phyloP scores from a whole-genome alignment of 1,139 yeast species.

The Casaregolazyma lundiana region DNA sequence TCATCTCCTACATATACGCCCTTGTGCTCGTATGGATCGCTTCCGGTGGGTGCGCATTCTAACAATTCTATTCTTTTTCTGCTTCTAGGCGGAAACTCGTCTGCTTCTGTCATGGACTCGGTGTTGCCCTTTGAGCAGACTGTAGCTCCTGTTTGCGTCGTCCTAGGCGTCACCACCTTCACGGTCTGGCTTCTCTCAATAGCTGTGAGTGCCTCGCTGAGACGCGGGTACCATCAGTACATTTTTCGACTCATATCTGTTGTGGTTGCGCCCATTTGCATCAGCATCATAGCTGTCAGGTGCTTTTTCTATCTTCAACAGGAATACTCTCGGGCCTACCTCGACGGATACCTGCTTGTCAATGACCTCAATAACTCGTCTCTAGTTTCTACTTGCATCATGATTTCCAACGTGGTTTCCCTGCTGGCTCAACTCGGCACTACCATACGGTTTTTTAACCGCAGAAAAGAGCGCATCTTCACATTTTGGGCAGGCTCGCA shows the following conservation, averaged over 20 bases:
- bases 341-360: conserved; percentile 19
- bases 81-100: background rate
- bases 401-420: conserved; percentile 28
- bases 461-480: conserved; percentile 62
- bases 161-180: conserved; percentile 10
- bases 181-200: conserved; percentile 4
- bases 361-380: conserved; percentile 11
- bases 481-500: conserved; percentile 54
- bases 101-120: background rate
- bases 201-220: conserved; percentile 1
- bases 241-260: conserved; percentile 1
- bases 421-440: conserved; percentile 56
- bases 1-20: conserved; percentile 19
- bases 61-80: background rate
- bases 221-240: background rate
- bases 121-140: conserved; percentile 24
- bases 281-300: background rate
- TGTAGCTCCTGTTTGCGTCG: conserved; percentile 6
- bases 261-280: conserved; percentile 4
- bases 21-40: conserved; percentile 17
- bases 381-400: conserved; percentile 12
- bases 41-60: conserved; percentile 13
- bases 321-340: conserved; percentile 22
- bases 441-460: conserved; percentile 39
- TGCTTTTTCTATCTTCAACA: conserved; percentile 12